Evolutionary conservation across 2,329 filamentous ascomycete species (phyloP).

Genomic region (Lachnellula subtilissima): DNA sequence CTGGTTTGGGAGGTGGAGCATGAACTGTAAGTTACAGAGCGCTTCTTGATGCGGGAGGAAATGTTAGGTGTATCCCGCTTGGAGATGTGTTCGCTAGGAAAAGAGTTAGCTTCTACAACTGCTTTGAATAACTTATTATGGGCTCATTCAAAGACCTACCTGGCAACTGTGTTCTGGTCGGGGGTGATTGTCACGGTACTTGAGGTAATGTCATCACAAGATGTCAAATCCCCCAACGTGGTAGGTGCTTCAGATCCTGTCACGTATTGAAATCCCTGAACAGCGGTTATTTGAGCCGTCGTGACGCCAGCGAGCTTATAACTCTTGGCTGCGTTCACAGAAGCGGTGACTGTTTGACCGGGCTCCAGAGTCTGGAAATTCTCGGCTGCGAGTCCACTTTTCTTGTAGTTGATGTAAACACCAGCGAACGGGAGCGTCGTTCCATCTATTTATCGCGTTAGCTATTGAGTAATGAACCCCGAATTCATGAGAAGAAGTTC

Average conservation of each 20-base stretch:
- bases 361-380: conserved; percentile 20
- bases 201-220: conserved; percentile 15
- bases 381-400: conserved; percentile 9
- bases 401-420: conserved; percentile 22
- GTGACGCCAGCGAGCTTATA: conserved; percentile 20
- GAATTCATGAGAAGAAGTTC: not conserved
- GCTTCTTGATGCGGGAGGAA: conserved; percentile 20
- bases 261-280: conserved; percentile 24
- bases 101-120: not conserved
- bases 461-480: not conserved
- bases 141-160: conserved; percentile 8
- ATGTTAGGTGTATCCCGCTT: conserved; percentile 3
- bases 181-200: conserved; percentile 18
- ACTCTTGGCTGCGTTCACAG: conserved; percentile 21
- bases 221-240: conserved; percentile 3
- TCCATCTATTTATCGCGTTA: conserved; percentile 12
- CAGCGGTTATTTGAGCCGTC: conserved; percentile 17
- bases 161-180: conserved; percentile 17
- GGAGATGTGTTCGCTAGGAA: conserved; percentile 12
- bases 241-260: conserved; percentile 14
- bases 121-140: not conserved
- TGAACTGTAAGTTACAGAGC: conserved; percentile 17
- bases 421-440: conserved; percentile 20
- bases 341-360: conserved; percentile 18
- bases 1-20: conserved; percentile 16